These are phyloP conservation scores for Kwoniella europaea DNA, from an alignment of 768 basidiomycete species.

Conservation along the genomic window DNA sequence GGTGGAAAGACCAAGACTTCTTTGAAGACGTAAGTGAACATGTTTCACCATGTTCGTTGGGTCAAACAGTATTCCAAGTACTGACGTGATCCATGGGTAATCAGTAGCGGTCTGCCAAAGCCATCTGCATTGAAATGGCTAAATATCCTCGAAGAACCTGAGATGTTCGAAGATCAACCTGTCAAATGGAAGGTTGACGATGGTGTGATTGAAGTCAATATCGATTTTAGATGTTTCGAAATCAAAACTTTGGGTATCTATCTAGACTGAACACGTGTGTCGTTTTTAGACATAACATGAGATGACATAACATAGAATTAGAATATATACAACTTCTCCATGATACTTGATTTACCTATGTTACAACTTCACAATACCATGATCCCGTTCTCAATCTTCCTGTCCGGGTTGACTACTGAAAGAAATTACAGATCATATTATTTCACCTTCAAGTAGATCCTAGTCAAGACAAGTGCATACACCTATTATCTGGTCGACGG, in stretches of 20 bases:
- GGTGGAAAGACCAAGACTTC: conserved; percentile 78
- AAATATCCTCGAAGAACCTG: conserved; percentile 79
- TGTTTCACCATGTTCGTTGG: too few relatives aligned
- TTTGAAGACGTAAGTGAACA: conserved; percentile 62
- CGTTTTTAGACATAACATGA: neutral
- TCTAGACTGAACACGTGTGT: neutral
- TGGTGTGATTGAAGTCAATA: neutral
- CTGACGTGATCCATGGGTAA: neutral
- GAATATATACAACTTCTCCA: neutral
- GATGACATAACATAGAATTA: neutral
- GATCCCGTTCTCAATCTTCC: neutral
- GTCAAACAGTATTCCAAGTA: too few relatives aligned
- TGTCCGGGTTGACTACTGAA: neutral
- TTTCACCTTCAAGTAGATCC: neutral
- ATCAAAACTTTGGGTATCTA: conserved; percentile 60
- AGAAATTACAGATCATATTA: neutral
- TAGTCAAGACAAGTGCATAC: neutral
- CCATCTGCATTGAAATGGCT: conserved; percentile 66
- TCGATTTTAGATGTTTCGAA: conserved; percentile 81
- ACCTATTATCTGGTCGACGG: neutral
- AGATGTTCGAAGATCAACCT: conserved; percentile 31
- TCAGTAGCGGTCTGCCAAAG: conserved; percentile 52
- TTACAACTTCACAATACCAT: neutral
- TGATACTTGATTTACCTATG: neutral
- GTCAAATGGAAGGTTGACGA: conserved; percentile 5